Evolutionary conservation across 2,329 filamentous ascomycete genomes (phyloP).

Genomic region (Fusarium brachygibbosum): DNA sequence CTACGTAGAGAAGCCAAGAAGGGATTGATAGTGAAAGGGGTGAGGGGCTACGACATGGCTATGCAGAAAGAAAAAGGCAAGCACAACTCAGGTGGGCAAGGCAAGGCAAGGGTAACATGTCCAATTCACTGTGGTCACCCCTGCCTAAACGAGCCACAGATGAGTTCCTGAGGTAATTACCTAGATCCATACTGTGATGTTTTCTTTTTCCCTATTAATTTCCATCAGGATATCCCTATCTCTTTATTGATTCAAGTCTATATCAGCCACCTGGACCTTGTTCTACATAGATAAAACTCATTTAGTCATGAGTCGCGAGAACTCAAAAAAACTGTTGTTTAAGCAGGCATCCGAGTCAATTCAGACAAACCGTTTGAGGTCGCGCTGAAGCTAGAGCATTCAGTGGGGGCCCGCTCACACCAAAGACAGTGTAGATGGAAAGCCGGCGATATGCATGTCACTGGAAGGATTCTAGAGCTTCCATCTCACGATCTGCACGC

Average conservation of each 20-base stretch:
- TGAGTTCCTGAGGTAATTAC: neutral
- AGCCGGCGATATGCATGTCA: constrained; percentile 11
- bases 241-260: neutral
- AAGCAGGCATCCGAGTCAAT: constrained; percentile 24
- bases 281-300: neutral
- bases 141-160: neutral
- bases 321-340: neutral
- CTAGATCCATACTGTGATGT: neutral
- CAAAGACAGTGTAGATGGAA: neutral
- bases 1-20: neutral
- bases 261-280: neutral
- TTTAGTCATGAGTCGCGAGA: constrained; percentile 5
- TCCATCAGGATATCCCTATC: too few species aligned
- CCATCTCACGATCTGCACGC: constrained; percentile 8
- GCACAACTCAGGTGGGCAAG: neutral
- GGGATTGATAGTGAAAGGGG: neutral
- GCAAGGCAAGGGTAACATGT: neutral
- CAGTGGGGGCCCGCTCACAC: constrained; percentile 25
- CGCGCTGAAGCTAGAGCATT: constrained; percentile 2
- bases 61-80: neutral
- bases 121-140: neutral
- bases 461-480: constrained; percentile 37
- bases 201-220: neutral
- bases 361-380: neutral
- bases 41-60: neutral